These are phyloP conservation scores for Starmerella powellii DNA, from an alignment of 805 yeast species.

Conservation along the genomic window DNA sequence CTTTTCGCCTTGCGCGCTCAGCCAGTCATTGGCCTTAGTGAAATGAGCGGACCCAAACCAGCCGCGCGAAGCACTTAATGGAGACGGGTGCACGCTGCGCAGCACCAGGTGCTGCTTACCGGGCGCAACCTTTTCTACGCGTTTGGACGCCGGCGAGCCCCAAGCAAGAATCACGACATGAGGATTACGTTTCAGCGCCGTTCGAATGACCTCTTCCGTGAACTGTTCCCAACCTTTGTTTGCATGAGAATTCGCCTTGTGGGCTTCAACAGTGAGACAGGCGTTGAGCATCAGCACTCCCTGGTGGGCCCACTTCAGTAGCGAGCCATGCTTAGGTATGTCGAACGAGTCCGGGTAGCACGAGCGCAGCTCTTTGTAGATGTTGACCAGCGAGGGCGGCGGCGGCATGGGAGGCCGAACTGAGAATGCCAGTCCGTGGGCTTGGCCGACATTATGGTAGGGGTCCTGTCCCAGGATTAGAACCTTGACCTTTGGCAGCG, in stretches of 20 bases:
- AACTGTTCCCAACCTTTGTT: conserved; percentile 85
- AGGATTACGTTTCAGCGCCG: conserved; percentile 31
- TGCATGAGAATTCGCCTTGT: conserved; percentile 85
- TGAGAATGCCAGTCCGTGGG: conserved; percentile 92
- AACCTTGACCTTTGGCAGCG: conserved; percentile 59
- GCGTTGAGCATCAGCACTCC: conserved; percentile 86
- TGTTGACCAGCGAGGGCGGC: conserved; percentile 80
- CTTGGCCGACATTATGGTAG: conserved; percentile 83
- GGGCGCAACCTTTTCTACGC: conserved; percentile 37
- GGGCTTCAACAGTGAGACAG: conserved; percentile 82
- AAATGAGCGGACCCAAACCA: conserved; percentile 73
- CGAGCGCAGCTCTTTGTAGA: conserved; percentile 59
- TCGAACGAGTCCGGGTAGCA: conserved; percentile 56
- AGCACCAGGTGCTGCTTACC: conserved; percentile 37
- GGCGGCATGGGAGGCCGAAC: conserved; percentile 74
- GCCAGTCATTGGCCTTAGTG: conserved; percentile 65
- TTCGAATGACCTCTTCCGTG: conserved; percentile 59
- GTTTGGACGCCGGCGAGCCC: conserved; percentile 64
- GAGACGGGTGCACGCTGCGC: conserved; percentile 85
- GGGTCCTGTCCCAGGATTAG: conserved; percentile 93
- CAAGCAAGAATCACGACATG: conserved; percentile 62
- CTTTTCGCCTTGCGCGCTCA: conserved; percentile 35
- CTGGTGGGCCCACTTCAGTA: conserved; percentile 71
- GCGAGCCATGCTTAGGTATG: conserved; percentile 53
- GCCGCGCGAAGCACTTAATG: conserved; percentile 79